phyloP scores from a whole-genome alignment of 1,284 basidiomycete genomes.

The Ceratobasidium sp. region DNA sequence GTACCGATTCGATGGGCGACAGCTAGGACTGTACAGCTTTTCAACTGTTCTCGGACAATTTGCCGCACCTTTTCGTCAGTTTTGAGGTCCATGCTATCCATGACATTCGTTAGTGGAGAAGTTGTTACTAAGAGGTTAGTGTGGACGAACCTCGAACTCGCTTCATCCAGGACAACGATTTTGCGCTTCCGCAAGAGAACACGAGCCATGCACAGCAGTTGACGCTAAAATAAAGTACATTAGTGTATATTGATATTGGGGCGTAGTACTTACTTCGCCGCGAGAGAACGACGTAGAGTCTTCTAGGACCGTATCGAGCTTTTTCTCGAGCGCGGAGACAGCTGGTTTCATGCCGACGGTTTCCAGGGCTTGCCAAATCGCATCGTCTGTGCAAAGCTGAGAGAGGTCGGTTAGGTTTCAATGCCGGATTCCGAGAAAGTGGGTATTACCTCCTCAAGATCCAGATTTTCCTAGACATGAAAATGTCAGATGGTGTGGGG shows the following conservation, averaged over 20 bases:
- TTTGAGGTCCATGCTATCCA: slow-evolving; percentile 37
- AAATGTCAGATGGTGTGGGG: background rate
- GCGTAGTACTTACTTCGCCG: slow-evolving; percentile 38
- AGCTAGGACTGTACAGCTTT: slow-evolving; percentile 24
- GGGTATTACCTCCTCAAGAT: background rate
- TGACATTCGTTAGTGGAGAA: background rate
- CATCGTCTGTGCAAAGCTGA: slow-evolving; percentile 12
- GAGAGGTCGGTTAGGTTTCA: too few species aligned
- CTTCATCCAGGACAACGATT: slow-evolving; percentile 54
- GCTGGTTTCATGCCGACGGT: slow-evolving; percentile 11
- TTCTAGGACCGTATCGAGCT: slow-evolving; percentile 6
- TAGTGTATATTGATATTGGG: slow-evolving; percentile 43
- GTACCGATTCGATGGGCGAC: slow-evolving; percentile 36
- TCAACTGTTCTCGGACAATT: slow-evolving; percentile 6
- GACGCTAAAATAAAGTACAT: slow-evolving; percentile 49
- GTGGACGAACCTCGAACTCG: slow-evolving; percentile 28
- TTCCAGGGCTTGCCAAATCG: slow-evolving; percentile 1
- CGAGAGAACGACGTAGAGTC: slow-evolving; percentile 46
- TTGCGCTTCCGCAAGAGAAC: slow-evolving; percentile 52
- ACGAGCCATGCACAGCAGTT: slow-evolving; percentile 54
- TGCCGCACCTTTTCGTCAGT: slow-evolving; percentile 12
- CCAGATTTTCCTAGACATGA: background rate
- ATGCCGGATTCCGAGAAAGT: too few species aligned
- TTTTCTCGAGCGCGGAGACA: background rate
- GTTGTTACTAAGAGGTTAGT: background rate